A percentile compares a stretch with the other conserved stretches of the same genome.
phyloP scores from a whole-genome alignment of 768 basidiomycete genomes.

The Suillus weaverae region DNA sequence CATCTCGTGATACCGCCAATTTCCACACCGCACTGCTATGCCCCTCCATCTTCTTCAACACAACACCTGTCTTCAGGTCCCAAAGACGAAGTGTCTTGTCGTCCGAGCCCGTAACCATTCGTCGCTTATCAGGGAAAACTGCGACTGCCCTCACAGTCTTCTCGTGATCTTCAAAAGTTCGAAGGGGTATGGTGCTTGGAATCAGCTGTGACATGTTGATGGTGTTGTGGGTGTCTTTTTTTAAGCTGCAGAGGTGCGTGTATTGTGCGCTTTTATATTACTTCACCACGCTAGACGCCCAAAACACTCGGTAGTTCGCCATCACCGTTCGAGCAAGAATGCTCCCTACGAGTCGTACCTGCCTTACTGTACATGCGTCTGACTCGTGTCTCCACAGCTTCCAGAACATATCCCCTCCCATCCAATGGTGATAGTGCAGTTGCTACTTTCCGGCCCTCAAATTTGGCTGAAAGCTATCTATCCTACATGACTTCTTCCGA shows the following conservation, averaged over 20 bases:
- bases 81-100: not conserved
- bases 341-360: not conserved
- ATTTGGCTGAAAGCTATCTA: not conserved
- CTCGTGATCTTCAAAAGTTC: not conserved
- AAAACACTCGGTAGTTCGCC: not conserved
- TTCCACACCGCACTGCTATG: rapidly evolving
- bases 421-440: not conserved
- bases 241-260: not conserved
- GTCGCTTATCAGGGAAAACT: not conserved
- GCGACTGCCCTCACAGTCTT: rapidly evolving
- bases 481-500: not conserved
- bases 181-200: not conserved
- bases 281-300: not conserved
- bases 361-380: not conserved
- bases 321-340: not conserved
- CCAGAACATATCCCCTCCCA: not conserved
- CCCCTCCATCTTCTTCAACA: not conserved
- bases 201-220: not conserved
- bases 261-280: not conserved
- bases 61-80: not conserved
- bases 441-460: not conserved
- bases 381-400: not conserved
- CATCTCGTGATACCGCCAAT: not conserved
- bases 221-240: not conserved
- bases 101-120: not conserved